phyloP scores from a whole-genome alignment of 805 yeast genomes.

The Kazachstania viticola region DNA sequence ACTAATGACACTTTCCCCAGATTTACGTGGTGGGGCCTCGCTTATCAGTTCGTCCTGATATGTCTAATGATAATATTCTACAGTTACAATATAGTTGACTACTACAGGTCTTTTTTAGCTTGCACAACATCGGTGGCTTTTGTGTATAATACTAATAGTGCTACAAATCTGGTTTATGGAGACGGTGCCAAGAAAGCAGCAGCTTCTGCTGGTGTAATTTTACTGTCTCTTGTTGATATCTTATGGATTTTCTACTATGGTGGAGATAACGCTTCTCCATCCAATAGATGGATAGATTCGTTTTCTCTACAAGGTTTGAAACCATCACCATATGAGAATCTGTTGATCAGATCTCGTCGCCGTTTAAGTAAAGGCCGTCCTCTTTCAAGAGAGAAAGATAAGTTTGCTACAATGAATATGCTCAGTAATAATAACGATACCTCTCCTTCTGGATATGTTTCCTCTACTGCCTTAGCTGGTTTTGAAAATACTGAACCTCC shows the following conservation, averaged over 20 bases:
- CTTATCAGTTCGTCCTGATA: constrained; percentile 58
- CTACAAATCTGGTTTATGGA: constrained; percentile 68
- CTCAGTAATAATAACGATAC: constrained; percentile 6
- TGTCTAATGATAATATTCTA: constrained; percentile 40
- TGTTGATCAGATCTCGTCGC: constrained; percentile 16
- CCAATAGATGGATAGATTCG: constrained; percentile 75
- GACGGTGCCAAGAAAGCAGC: constrained; percentile 59
- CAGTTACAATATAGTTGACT: constrained; percentile 52
- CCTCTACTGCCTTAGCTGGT: constrained; percentile 49
- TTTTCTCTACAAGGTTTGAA: constrained; percentile 48
- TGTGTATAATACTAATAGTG: constrained; percentile 73
- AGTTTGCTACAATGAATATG: too few species aligned
- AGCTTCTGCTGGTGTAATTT: constrained; percentile 85
- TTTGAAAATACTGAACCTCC: constrained; percentile 39
- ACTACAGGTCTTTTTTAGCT: constrained; percentile 43
- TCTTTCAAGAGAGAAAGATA: too few species aligned
- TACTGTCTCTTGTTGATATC: constrained; percentile 69
- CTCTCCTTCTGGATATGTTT: constrained; percentile 25
- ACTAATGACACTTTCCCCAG: constrained; percentile 46
- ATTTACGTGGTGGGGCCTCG: constrained; percentile 95
- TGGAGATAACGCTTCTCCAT: constrained; percentile 79
- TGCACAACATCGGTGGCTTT: constrained; percentile 51
- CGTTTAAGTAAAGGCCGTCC: constrained; percentile 5
- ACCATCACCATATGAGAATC: constrained; percentile 25
- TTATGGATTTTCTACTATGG: constrained; percentile 87